Evolutionary conservation across 2,329 filamentous ascomycete genomes (phyloP), one percentile per base, ranked within the genome.

Genomic region (Penicillium polonicum): DNA sequence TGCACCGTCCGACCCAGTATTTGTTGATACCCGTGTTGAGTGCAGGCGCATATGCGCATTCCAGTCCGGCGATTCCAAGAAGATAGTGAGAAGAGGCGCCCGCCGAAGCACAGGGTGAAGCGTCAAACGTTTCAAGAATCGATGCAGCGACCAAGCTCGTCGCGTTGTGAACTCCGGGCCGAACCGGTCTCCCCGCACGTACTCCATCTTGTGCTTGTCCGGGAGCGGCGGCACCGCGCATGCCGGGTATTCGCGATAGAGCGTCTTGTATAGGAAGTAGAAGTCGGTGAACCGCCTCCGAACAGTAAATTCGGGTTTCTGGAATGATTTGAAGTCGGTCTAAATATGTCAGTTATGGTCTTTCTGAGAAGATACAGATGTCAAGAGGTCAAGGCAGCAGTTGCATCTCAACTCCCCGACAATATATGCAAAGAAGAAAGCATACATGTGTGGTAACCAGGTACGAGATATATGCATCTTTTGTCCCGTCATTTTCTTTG

Each of bases 201-300:
- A 97, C 72, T 96, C 92, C 90, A 99, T 96, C 78, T 95, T 95
- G 81, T 97, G 93, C 82, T 97, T 99, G 78, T 97, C 94, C 52
- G 94, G 94, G 53, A 99, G 82, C 46, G 94, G 94, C 31, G 94
- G 94, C 4, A 99, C 91, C 48, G 94, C 94, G 75, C 89, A 91
- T 78, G 91, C 90, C 59, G 92, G 91, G 69, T 91, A 97, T 74
- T 97, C 92, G 72, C 87, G 88, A 62, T 83, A 87, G 51, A 99
- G 86, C 33, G 90, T 88, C 77, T 96, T 97, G 80, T 91, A 97
- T 61, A 99, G 86, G 74, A 96, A 99, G 66, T 95, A 88, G 73
- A 99, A 99, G 79, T 99, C 94, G 67, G 93, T 97, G 78, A 97
- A 99, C 70, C 94, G 91, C 66, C 94, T 87, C 61, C 94, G 90